Conservation (phyloP, 257 asterid species). For the Plectranthus barbatus region DNA sequence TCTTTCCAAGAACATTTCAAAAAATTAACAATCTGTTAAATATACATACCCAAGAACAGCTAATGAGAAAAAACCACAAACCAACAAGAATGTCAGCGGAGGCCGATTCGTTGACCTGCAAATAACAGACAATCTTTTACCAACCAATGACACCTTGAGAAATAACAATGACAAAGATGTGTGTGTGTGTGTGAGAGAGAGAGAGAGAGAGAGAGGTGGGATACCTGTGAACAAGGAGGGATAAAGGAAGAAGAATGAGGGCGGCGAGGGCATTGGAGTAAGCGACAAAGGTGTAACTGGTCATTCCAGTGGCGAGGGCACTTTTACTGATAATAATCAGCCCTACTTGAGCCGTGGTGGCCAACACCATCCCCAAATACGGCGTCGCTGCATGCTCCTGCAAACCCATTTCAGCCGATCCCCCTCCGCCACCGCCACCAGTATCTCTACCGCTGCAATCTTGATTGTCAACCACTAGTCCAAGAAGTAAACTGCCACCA, state of each 20-base stretch:
- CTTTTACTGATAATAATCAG: constrained; percentile 60
- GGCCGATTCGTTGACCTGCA: constrained; percentile 62
- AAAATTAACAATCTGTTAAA: neutral
- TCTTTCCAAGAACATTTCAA: neutral
- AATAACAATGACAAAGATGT: neutral
- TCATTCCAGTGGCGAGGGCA: constrained; percentile 81
- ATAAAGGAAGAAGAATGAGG: constrained; percentile 64
- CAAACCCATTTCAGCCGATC: constrained; percentile 26
- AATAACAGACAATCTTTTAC: neutral
- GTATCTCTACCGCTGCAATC: neutral
- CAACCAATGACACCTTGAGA: neutral
- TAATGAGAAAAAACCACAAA: constrained; percentile 58
- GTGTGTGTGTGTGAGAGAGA: no score
- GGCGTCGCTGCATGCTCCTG: constrained; percentile 42
- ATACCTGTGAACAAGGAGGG: constrained; percentile 64
- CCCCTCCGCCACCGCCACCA: neutral
- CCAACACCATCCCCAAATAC: constrained; percentile 57
- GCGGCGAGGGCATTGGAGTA: constrained; percentile 89
- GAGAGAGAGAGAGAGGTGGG: neutral
- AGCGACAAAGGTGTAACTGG: constrained; percentile 64
- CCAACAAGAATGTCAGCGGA: constrained; percentile 39
- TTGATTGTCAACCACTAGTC: neutral
- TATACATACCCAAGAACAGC: constrained; percentile 74
- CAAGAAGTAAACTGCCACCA: no score
- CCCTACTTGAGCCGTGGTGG: constrained; percentile 69